These are phyloP conservation scores for Cryptococcus amylolentus DNA, from an alignment of 1,284 basidiomycete genomes.

Conservation along the genomic window DNA sequence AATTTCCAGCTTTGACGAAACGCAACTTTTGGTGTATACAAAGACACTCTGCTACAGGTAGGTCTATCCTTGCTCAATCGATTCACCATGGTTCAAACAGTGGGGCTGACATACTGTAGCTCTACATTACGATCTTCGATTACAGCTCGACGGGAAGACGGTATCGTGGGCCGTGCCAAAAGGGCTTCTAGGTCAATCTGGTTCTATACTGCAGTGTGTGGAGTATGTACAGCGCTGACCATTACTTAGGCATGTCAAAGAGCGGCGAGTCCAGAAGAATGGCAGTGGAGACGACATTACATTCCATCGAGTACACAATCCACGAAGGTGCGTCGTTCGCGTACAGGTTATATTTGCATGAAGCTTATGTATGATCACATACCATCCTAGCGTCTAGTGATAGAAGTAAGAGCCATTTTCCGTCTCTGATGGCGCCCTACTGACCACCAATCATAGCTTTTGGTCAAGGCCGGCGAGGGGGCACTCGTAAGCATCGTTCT, in stretches of 20 bases:
- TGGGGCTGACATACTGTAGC: conserved; percentile 12
- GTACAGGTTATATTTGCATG: background rate
- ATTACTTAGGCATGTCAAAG: conserved; percentile 25
- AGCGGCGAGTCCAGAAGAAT: conserved; percentile 25
- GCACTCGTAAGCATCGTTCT: conserved; percentile 24
- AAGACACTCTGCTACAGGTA: conserved; percentile 39
- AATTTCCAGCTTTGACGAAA: conserved; percentile 30
- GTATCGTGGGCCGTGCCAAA: conserved; percentile 40
- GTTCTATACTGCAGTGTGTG: background rate
- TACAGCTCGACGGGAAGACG: conserved; percentile 35
- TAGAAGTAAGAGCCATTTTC: conserved; percentile 10
- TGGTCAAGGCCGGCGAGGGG: conserved; percentile 24
- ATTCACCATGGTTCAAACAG: background rate
- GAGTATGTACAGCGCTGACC: background rate
- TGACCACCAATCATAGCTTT: conserved; percentile 13
- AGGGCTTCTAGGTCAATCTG: conserved; percentile 31
- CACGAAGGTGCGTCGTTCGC: conserved; percentile 25
- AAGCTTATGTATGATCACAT: background rate
- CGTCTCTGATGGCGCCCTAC: background rate
- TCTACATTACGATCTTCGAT: conserved; percentile 40
- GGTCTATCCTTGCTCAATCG: conserved; percentile 2
- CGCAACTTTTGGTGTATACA: conserved; percentile 45
- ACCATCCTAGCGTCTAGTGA: conserved; percentile 19
- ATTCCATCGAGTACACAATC: conserved; percentile 34
- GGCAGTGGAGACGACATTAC: conserved; percentile 38